These are phyloP conservation scores for Pleurotus sapidus DNA, from an alignment of 768 basidiomycete genomes.

Conservation along the genomic window DNA sequence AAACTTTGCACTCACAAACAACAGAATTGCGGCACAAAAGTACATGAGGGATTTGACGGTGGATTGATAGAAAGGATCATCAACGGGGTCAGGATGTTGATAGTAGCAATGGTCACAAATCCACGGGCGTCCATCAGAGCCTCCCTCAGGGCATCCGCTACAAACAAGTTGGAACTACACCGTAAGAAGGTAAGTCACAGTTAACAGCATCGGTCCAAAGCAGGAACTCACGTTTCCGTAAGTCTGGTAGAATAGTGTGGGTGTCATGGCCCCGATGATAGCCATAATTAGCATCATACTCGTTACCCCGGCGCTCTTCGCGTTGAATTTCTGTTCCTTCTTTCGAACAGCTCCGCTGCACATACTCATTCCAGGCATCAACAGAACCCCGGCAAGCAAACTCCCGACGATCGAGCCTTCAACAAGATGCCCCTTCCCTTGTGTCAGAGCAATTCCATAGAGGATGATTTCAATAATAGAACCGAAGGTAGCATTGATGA, in stretches of 20 bases:
- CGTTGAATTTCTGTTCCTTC: constrained; percentile 98
- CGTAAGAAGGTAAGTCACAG: constrained; percentile 10
- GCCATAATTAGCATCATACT: constrained; percentile 99
- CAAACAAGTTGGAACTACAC: constrained; percentile 85
- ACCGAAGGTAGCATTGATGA: constrained; percentile 99
- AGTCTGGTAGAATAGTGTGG: constrained; percentile 96
- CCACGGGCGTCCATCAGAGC: constrained; percentile 58
- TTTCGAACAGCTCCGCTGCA: constrained; percentile 81
- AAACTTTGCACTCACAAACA: constrained; percentile 64
- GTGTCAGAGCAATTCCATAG: constrained; percentile 85
- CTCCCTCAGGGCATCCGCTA: constrained; percentile 61
- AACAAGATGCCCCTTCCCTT: constrained; percentile 89
- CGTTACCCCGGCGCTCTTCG: constrained; percentile 98
- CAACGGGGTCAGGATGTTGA: constrained; percentile 87
- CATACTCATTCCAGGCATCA: constrained; percentile 99
- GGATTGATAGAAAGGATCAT: constrained; percentile 95
- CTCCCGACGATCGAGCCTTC: constrained; percentile 97
- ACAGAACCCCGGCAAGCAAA: constrained; percentile 89
- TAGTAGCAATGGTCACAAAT: constrained; percentile 92
- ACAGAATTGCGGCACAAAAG: constrained; percentile 85
- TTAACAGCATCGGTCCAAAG: neutral
- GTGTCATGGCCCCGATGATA: constrained; percentile 92
- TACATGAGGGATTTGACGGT: constrained; percentile 97
- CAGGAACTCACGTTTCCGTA: constrained; percentile 83
- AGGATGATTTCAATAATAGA: constrained; percentile 97